Conservation (phyloP, 352 stramenopile genomes). For the Phytophthora multivora region DNA sequence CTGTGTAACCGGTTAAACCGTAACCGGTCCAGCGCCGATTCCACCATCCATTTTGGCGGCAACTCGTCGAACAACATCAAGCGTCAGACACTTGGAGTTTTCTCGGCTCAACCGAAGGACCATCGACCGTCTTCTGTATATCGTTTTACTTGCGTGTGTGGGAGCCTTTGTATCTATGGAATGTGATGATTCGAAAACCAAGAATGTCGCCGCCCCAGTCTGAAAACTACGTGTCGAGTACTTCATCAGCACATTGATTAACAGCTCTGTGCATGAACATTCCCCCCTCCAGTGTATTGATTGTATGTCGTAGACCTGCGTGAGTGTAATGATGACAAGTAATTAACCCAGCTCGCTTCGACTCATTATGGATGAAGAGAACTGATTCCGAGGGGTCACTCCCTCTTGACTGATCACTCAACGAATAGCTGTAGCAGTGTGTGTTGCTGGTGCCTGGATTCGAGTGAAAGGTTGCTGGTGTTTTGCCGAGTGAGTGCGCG, state of each 20-base stretch:
- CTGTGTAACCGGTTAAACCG: constrained; percentile 14
- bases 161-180: constrained; percentile 36
- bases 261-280: constrained; percentile 88
- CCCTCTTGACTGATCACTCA: constrained; percentile 88
- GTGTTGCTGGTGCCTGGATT: constrained; percentile 19
- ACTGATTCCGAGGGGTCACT: constrained; percentile 89
- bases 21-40: constrained; percentile 27
- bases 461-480: constrained; percentile 20
- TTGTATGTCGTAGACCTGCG: constrained; percentile 23
- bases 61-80: neutral
- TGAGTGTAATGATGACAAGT: constrained; percentile 90
- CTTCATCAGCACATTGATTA: constrained; percentile 77
- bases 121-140: no score
- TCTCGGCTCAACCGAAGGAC: constrained; percentile 11
- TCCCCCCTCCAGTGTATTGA: constrained; percentile 44
- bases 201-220: constrained; percentile 91
- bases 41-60: constrained; percentile 28
- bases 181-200: constrained; percentile 88
- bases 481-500: constrained; percentile 3
- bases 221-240: constrained; percentile 84
- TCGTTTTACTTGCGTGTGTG: constrained; percentile 22
- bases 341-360: constrained; percentile 90
- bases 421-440: constrained; percentile 15
- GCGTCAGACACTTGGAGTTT: constrained; percentile 17
- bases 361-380: constrained; percentile 88